Evolutionary conservation across 2,329 filamentous ascomycete species (phyloP).

Genomic region (Fonsecaea multimorphosa): DNA sequence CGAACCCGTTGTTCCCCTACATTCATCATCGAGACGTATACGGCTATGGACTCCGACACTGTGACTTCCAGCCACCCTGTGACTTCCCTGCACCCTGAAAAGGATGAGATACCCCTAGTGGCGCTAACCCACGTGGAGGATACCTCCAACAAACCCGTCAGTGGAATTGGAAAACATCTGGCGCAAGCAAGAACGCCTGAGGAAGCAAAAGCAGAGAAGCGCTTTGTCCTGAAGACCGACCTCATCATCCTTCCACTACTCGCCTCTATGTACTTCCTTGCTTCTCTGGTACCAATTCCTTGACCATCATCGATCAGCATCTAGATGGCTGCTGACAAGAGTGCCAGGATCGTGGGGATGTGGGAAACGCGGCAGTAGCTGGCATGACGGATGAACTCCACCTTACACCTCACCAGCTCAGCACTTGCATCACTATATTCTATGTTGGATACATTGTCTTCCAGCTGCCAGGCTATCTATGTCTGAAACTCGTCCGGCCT

Average conservation of each 20-base stretch:
- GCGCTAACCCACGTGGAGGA: neutral
- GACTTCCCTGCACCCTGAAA: neutral
- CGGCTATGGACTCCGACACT: neutral
- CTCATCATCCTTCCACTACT: constrained; percentile 24
- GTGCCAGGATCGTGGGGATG: constrained; percentile 12
- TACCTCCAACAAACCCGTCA: neutral
- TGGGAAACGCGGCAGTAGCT: constrained; percentile 16
- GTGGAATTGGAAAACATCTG: neutral
- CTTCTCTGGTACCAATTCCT: constrained; percentile 6
- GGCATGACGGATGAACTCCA: constrained; percentile 21
- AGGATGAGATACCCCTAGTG: neutral
- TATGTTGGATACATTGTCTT: constrained; percentile 23
- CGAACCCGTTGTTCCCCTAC: no score
- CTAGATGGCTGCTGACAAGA: neutral
- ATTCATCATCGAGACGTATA: no score
- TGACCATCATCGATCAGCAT: neutral
- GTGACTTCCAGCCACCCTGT: neutral
- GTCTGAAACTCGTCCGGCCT: constrained; percentile 9
- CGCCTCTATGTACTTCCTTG: constrained; percentile 21
- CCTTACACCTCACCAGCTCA: neutral
- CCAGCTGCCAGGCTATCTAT: constrained; percentile 16
- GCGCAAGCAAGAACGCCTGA: constrained; percentile 6
- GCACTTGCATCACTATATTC: constrained; percentile 8
- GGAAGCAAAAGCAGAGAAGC: constrained; percentile 11
- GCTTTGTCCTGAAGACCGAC: constrained; percentile 20